Evolutionary conservation across 2,329 filamentous ascomycete genomes (phyloP).

Genomic region (Exophiala sp.): DNA sequence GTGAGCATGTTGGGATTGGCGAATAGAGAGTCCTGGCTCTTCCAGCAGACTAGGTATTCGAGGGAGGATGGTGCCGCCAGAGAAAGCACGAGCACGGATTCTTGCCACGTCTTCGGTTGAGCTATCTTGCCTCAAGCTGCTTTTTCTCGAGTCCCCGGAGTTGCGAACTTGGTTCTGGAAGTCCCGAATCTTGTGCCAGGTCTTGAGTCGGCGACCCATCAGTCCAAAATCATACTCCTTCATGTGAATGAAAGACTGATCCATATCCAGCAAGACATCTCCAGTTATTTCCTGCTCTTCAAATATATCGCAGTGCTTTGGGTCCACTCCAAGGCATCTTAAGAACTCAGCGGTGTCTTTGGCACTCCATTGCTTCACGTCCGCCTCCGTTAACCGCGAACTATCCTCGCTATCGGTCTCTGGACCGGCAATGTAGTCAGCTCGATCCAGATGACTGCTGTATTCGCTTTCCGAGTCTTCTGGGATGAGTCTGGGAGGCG

Average conservation of each 20-base stretch:
- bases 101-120: conserved; percentile 42
- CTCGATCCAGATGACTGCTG: conserved; percentile 68
- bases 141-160: conserved; percentile 40
- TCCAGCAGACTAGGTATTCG: conserved; percentile 41
- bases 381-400: conserved; percentile 58
- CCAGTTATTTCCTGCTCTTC: conserved; percentile 92
- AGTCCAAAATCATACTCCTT: conserved; percentile 92
- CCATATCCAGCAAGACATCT: conserved; percentile 88
- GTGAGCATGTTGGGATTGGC: conserved; percentile 17
- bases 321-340: conserved; percentile 76
- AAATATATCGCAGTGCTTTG: conserved; percentile 88
- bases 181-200: conserved; percentile 92
- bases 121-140: conserved; percentile 20
- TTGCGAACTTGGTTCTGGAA: conserved; percentile 80
- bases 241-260: conserved; percentile 89
- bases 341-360: conserved; percentile 83
- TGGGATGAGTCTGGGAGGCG: conserved; percentile 28
- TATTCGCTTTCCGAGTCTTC: conserved; percentile 77
- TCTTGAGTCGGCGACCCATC: conserved; percentile 81
- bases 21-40: conserved; percentile 30
- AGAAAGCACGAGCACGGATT: conserved; percentile 37
- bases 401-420: conserved; percentile 93
- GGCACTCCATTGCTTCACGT: conserved; percentile 75
- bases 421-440: conserved; percentile 84
- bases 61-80: conserved; percentile 38